Base-by-base conservation (phyloP, 2,329 filamentous ascomycete species). In the Coniochaeta hoffmannii region DNA sequence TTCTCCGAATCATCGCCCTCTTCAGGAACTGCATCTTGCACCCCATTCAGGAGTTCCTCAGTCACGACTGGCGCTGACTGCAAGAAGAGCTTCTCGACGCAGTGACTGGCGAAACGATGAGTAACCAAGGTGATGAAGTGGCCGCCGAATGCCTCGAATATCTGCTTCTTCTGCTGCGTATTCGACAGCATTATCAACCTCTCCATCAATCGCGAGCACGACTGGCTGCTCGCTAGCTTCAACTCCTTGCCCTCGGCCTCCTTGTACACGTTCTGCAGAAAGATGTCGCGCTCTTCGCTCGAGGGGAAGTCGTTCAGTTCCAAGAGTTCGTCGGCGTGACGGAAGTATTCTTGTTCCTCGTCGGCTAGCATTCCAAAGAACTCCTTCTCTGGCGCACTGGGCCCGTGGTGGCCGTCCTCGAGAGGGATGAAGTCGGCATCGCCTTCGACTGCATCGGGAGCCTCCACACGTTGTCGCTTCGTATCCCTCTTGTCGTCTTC, bases 71-170 rank as follows among this genome's bases (percentile, higher is more conserved):
- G 87, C 0, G 92, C 92, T 1, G 89, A 88, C 60, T 89, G 84
- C 51, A 92, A 77, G 69, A 99, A 97, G 31, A 99, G 79, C 26
- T 90, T 90, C 73, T 99, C 94, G 69, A 92, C 97, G 73, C 93
- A 97, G 75, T 99, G 94, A 58, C 92, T 96, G 5, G 94, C 94
- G 66, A 99, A 99, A 17, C 94, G 88, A 73, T 99, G 94, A 68
- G 95, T 92, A 53, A 97, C 86, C 28, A 99, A 81, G 64, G 92
- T 87, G 57, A 93, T 76, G 71, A 97, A 96, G 71, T 97, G 89
- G 32, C 88, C 86, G 19, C 79, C 85, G 69, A 97, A 97, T 46
- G 88, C 90, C 61, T 83, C 82, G 68, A 97, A 97, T 19, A 99
- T 73, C 50, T 80, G 80, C 77, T 96, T 96, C 70, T 96, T 86